Evolutionary conservation across 1,284 basidiomycete genomes (phyloP), one percentile per base, ranked within the genome.

Genomic region (Moniliophthora roreri): DNA sequence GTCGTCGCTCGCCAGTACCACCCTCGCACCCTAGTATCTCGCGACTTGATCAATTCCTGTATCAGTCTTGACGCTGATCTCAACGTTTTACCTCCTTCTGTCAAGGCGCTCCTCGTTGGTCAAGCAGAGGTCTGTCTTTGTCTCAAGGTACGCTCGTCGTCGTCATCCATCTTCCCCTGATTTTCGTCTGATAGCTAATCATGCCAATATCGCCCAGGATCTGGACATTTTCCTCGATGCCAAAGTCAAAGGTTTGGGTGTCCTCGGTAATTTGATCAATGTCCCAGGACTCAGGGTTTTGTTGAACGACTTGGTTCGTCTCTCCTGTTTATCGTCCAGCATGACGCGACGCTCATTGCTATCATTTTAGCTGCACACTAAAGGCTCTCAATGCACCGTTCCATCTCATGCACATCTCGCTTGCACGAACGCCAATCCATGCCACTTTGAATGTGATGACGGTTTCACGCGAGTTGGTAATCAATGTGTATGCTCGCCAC

Each of bases 201-300:
- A 16, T 36, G 55, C 15, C 52, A 18, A 11, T 16, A 26, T n/a
- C 37, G 51, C 41, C 9, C 53, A 74, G 69, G 72, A 73, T 48
- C 65, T 75, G 15, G 59, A 73, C 34, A 48, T 74, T 38, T 73
- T 68, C 53, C 64, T 75, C 1, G 62, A 70, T 35, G 67, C 69
- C 11, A 66, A 73, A 32, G 44, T 32, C 47, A 55, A 63, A 28
- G 60, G 68, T 20, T 36, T 71, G 28, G 58, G 63, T 50, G 55
- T 61, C 21, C 62, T 73, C 10, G 59, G 66, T 15, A 55, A 54
- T 4, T 47, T 68, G 15, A 58, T 71, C 8, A 66, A 68, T 24
- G 58, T 55, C 28, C 52, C 62, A 26, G 34, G 51, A 4, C 56
- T 69, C 34, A 50, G 54, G n/a, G 49, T 58, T 8, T 28, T 68